These are phyloP conservation scores for Arbutus unedo DNA, from an alignment of 148 eudicot species.

Conservation along the genomic window DNA sequence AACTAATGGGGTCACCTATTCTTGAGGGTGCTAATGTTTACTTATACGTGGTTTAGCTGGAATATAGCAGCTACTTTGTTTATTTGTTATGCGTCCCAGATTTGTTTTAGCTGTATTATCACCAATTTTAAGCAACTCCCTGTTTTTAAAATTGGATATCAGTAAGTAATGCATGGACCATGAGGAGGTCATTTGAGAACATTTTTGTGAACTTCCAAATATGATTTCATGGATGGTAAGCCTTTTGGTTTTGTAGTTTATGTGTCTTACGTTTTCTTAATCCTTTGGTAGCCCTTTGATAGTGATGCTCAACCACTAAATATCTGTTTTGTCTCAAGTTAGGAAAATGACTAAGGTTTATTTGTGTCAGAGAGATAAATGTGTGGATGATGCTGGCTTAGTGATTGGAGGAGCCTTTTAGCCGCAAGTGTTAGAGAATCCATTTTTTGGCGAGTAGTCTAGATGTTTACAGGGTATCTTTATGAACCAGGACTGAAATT, in stretches of 20 bases:
- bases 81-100: not conserved
- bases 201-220: not conserved
- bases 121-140: not conserved
- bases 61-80: not conserved
- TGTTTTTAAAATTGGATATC: not conserved
- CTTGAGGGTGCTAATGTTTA: not conserved
- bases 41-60: not conserved
- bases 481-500: not conserved
- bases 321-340: not conserved
- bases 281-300: not conserved
- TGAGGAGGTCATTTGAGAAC: not conserved
- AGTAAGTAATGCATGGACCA: not conserved
- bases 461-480: not conserved
- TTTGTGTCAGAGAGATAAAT: not conserved
- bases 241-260: not conserved
- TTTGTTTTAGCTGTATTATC: not conserved
- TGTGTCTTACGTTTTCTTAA: not conserved
- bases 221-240: not conserved
- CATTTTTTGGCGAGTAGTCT: not conserved
- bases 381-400: not conserved
- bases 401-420: not conserved
- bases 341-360: not conserved
- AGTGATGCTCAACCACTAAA: not conserved
- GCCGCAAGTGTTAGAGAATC: not conserved
- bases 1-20: not conserved